Evolutionary conservation across 139 green algal genomes (phyloP).

Genomic region (Pleodorina starrii): DNA sequence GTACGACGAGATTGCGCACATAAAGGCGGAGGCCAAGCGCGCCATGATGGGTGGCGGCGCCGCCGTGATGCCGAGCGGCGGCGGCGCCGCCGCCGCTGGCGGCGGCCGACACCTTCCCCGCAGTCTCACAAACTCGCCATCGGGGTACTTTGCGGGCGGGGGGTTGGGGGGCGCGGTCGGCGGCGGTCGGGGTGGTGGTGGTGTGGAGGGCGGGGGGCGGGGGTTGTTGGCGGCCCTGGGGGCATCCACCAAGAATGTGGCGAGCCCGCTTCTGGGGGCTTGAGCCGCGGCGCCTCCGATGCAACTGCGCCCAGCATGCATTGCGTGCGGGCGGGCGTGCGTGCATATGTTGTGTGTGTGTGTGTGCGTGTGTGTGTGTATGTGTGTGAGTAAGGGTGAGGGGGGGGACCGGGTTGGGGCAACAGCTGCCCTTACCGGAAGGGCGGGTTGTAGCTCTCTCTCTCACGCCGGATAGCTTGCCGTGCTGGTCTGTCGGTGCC

Average conservation of each 20-base stretch:
- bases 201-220: not conserved
- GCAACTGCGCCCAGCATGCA: no score
- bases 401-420: no score
- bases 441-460: no score
- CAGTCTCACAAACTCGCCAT: not conserved
- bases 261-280: not conserved
- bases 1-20: slow-evolving; percentile 52
- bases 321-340: not conserved
- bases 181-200: no score
- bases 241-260: not conserved
- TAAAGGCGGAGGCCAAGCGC: slow-evolving; percentile 21
- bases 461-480: no score
- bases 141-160: not conserved
- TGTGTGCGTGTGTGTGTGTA: not conserved
- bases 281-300: not conserved
- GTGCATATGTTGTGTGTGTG: not conserved
- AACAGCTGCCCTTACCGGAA: no score
- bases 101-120: not conserved
- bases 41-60: not conserved
- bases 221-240: not conserved
- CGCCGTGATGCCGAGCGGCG: not conserved
- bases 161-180: no score
- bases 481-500: no score
- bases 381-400: no score
- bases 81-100: not conserved